Conservation (phyloP, 2,329 filamentous ascomycete genomes). For the Saccharata proteae region DNA sequence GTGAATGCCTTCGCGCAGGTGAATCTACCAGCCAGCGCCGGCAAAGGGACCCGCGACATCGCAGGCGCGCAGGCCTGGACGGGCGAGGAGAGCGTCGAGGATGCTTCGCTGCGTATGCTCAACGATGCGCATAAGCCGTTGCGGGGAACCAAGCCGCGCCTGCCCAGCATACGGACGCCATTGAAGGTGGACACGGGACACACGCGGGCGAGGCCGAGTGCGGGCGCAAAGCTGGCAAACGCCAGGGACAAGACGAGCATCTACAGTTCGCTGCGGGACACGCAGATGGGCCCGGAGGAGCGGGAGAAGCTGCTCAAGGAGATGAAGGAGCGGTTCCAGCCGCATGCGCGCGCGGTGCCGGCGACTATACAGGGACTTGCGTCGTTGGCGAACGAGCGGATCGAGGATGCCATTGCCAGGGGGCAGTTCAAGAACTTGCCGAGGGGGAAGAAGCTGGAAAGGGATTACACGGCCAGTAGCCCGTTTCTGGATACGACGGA, state of each 20-base stretch:
- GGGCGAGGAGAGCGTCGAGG: constrained; percentile 60
- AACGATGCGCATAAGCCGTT: constrained; percentile 48
- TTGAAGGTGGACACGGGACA: constrained; percentile 32
- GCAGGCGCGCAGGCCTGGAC: constrained; percentile 64
- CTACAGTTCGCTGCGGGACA: constrained; percentile 42
- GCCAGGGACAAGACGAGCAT: constrained; percentile 47
- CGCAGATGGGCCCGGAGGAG: constrained; percentile 56
- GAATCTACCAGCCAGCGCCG: constrained; percentile 47
- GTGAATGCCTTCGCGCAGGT: constrained; percentile 41
- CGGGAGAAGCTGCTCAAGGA: constrained; percentile 58
- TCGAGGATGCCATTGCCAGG: constrained; percentile 84
- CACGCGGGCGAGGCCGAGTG: constrained; percentile 26
- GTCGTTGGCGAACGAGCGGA: constrained; percentile 77
- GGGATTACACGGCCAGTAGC: constrained; percentile 71
- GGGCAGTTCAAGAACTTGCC: constrained; percentile 82
- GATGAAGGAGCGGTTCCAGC: constrained; percentile 68
- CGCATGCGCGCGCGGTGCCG: constrained; percentile 60
- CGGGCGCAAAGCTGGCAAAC: constrained; percentile 36
- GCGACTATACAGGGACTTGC: constrained; percentile 66
- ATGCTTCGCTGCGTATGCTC: constrained; percentile 70
- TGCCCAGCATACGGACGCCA: constrained; percentile 17
- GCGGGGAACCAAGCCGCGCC: constrained; percentile 10
- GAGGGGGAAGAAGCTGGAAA: constrained; percentile 64
- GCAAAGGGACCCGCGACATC: constrained; percentile 54
- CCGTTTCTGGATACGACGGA: constrained; percentile 94